phyloP scores from a whole-genome alignment of 2,329 filamentous ascomycete species.

The Alternaria ethzedia region DNA sequence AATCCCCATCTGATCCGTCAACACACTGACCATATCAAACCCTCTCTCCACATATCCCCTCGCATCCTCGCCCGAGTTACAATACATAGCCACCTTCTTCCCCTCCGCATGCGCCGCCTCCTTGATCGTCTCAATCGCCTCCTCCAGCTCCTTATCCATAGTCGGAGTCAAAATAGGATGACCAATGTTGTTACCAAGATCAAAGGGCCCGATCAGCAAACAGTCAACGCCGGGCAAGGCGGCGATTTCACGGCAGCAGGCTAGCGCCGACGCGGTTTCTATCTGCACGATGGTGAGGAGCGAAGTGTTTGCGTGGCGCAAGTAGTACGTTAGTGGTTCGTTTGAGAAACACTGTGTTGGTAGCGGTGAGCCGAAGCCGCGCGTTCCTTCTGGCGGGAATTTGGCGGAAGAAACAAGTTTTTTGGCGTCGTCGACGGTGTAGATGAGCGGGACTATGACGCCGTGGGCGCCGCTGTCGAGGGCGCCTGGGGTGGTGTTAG shows the following conservation, averaged over 20 bases:
- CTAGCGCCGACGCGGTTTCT: conserved; percentile 52
- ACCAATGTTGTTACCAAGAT: conserved; percentile 65
- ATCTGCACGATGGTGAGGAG: conserved; percentile 60
- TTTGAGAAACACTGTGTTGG: conserved; percentile 56
- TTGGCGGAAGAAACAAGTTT: conserved; percentile 60
- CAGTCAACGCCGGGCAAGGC: conserved; percentile 60
- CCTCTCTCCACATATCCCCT: conserved; percentile 60
- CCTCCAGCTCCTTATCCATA: conserved; percentile 58
- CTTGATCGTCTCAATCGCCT: conserved; percentile 59
- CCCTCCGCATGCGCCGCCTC: conserved; percentile 59
- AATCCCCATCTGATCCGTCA: conserved; percentile 55
- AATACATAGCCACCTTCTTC: conserved; percentile 63
- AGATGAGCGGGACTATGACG: conserved; percentile 61
- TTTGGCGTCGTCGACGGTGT: conserved; percentile 60
- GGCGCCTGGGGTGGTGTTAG: conserved; percentile 48
- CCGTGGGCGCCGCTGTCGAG: conserved; percentile 67
- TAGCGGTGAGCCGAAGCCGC: conserved; percentile 64
- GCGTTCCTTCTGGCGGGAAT: conserved; percentile 62
- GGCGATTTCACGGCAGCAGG: conserved; percentile 56
- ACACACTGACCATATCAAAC: conserved; percentile 60
- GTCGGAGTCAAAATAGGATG: conserved; percentile 56
- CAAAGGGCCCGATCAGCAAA: conserved; percentile 62
- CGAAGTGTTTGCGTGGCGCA: conserved; percentile 61
- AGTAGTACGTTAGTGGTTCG: conserved; percentile 54
- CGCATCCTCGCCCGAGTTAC: conserved; percentile 59